A percentile compares a stretch with the other conserved stretches of the same genome.
Evolutionary conservation across 2,329 filamentous ascomycete species (phyloP).

Genomic region (Zymoseptoria passerinii): DNA sequence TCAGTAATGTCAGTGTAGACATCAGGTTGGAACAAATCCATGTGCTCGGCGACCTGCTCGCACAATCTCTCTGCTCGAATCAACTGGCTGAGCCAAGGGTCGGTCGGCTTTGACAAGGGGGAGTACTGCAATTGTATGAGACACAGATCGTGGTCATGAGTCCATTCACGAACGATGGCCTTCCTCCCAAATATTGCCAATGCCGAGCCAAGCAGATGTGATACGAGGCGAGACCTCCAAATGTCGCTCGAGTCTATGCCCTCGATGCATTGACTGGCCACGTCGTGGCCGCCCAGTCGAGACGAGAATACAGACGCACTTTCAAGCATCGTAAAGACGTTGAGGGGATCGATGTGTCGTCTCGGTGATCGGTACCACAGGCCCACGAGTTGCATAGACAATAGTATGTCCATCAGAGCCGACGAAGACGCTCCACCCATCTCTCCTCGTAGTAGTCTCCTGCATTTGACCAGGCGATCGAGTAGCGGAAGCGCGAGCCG

Average conservation of each 20-base stretch:
- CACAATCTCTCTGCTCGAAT: slow-evolving; percentile 20
- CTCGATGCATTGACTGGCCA: not conserved
- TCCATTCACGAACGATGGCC: slow-evolving; percentile 6
- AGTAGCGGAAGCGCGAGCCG: slow-evolving; percentile 60
- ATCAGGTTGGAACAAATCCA: slow-evolving; percentile 13
- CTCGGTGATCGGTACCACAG: slow-evolving; percentile 79
- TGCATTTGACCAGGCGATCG: slow-evolving; percentile 9
- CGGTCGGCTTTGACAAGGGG: slow-evolving; percentile 6
- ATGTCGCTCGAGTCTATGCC: slow-evolving; percentile 7
- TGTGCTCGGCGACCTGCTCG: slow-evolving; percentile 15
- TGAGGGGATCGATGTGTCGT: slow-evolving; percentile 65
- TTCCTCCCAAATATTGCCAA: slow-evolving; percentile 13
- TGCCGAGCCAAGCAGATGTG: slow-evolving; percentile 9
- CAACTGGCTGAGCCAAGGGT: slow-evolving; percentile 20
- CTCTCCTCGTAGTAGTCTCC: not conserved
- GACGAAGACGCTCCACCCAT: slow-evolving; percentile 30
- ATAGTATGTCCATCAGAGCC: slow-evolving; percentile 60
- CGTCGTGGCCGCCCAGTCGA: not conserved
- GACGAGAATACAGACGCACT: slow-evolving; percentile 36
- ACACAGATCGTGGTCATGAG: slow-evolving; percentile 10
- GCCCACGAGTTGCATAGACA: slow-evolving; percentile 63
- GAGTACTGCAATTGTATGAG: slow-evolving; percentile 11
- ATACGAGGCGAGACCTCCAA: slow-evolving; percentile 17
- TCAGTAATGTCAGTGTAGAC: slow-evolving; percentile 15
- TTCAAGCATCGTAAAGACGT: slow-evolving; percentile 77